These are phyloP conservation scores for Pyricularia sp. DNA, from an alignment of 2,329 filamentous ascomycete genomes.

Conservation along the genomic window DNA sequence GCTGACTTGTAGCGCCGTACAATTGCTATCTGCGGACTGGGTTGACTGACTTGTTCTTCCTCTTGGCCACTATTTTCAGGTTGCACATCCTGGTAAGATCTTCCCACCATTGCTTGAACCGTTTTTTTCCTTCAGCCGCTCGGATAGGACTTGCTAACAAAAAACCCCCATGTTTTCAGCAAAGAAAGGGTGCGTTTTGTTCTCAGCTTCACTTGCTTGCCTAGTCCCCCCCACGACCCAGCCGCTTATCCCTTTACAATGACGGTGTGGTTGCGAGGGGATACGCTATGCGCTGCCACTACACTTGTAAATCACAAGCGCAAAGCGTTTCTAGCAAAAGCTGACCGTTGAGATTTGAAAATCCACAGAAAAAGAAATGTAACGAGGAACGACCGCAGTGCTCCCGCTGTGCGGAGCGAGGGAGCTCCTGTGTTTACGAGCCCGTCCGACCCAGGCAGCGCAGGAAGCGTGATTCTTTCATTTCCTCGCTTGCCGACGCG, in stretches of 20 bases:
- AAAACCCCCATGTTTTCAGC: background rate
- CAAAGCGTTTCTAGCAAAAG: background rate
- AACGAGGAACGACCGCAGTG: slow-evolving; percentile 41
- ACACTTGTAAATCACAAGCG: background rate
- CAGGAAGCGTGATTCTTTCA: slow-evolving; percentile 24
- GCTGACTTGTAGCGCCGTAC: background rate
- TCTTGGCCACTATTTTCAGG: slow-evolving; percentile 19
- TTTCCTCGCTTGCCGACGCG: slow-evolving; percentile 4
- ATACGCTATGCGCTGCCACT: background rate
- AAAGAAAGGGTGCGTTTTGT: background rate
- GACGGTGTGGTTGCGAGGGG: background rate
- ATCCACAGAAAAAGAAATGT: slow-evolving; percentile 43
- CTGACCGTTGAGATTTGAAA: background rate
- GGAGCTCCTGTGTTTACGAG: slow-evolving; percentile 39
- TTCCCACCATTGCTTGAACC: background rate
- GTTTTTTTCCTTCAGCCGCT: background rate
- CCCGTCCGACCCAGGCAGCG: slow-evolving; percentile 32
- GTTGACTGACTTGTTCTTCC: background rate
- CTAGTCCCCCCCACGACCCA: background rate
- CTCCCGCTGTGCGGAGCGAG: slow-evolving; percentile 36
- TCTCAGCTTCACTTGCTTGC: background rate
- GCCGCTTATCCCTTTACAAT: background rate
- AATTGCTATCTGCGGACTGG: background rate
- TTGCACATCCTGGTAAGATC: slow-evolving; percentile 37
- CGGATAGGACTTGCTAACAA: background rate